Evolutionary conservation across 345 rosid genomes (phyloP).

Genomic region (Murraya koenigii): DNA sequence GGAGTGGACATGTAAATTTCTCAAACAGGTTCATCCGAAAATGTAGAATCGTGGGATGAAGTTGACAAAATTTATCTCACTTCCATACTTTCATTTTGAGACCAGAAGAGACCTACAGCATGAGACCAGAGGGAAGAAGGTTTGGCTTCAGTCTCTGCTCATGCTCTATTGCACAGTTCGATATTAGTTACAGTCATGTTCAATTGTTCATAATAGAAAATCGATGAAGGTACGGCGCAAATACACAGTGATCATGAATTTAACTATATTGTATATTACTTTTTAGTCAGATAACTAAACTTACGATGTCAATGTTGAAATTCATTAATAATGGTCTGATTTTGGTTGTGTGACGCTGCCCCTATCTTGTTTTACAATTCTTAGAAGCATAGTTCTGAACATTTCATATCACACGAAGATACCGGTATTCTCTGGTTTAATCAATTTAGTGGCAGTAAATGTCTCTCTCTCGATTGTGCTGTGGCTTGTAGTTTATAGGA

Average conservation of each 20-base stretch:
- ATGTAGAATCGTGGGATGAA: slow-evolving; percentile 65
- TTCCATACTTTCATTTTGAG: slow-evolving; percentile 12
- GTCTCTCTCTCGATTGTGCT: too few relatives aligned
- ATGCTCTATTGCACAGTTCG: slow-evolving; percentile 17
- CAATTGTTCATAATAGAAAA: slow-evolving; percentile 42
- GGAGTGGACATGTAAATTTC: slow-evolving; percentile 69
- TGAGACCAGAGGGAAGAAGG: slow-evolving; percentile 77
- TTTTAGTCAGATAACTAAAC: slow-evolving; percentile 2
- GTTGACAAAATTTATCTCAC: slow-evolving; percentile 30
- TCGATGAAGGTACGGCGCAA: slow-evolving; percentile 27
- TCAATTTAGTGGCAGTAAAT: too few relatives aligned
- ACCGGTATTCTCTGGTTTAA: neutral
- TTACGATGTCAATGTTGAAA: neutral
- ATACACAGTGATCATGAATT: slow-evolving; percentile 10
- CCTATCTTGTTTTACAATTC: neutral
- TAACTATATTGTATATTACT: slow-evolving; percentile 16
- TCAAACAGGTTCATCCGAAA: slow-evolving; percentile 65
- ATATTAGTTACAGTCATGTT: slow-evolving; percentile 15
- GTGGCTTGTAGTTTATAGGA: neutral
- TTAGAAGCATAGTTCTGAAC: neutral
- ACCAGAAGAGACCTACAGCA: slow-evolving; percentile 16
- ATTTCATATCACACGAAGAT: neutral
- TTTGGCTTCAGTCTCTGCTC: slow-evolving; percentile 85
- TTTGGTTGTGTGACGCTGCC: neutral
- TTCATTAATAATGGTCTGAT: neutral